Evolutionary conservation across 345 rosid genomes (phyloP).

Genomic region (Pelargonium nanum): DNA sequence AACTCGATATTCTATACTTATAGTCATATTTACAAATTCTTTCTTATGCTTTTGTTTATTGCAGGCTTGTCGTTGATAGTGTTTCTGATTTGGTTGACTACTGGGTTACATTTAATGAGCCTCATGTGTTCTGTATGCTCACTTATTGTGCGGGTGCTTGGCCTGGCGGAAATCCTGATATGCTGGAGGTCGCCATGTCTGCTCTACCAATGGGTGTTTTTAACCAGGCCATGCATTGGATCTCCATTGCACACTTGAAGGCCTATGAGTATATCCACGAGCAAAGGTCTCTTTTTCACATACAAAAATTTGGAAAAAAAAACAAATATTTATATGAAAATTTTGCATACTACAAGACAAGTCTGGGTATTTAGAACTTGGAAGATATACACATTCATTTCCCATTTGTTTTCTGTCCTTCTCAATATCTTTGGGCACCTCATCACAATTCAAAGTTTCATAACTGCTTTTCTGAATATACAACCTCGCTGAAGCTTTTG

Average conservation of each 20-base stretch:
- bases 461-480: neutral
- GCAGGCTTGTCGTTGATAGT: slow-evolving; percentile 80
- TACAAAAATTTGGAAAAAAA: no score
- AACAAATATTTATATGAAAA: no score
- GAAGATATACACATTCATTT: neutral
- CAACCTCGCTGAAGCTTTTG: neutral
- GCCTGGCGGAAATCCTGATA: slow-evolving; percentile 94
- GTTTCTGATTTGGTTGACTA: slow-evolving; percentile 73
- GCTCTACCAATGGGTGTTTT: slow-evolving; percentile 86
- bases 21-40: slow-evolving; percentile 5
- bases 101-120: slow-evolving; percentile 92
- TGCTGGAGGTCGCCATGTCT: slow-evolving; percentile 81
- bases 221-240: slow-evolving; percentile 73
- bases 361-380: neutral
- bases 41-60: slow-evolving; percentile 11
- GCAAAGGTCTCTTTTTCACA: slow-evolving; percentile 30
- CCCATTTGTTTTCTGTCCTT: no score
- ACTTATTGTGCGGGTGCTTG: slow-evolving; percentile 94
- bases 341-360: neutral
- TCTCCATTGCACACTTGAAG: slow-evolving; percentile 67
- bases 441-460: neutral
- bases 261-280: slow-evolving; percentile 78
- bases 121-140: slow-evolving; percentile 84
- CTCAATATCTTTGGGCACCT: no score
- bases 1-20: neutral